Percentiles rank a stretch among this genome's conserved stretches.
These are phyloP conservation scores for Epichloe amarillans DNA, from an alignment of 2,329 filamentous ascomycete genomes.

Conservation along the genomic window DNA sequence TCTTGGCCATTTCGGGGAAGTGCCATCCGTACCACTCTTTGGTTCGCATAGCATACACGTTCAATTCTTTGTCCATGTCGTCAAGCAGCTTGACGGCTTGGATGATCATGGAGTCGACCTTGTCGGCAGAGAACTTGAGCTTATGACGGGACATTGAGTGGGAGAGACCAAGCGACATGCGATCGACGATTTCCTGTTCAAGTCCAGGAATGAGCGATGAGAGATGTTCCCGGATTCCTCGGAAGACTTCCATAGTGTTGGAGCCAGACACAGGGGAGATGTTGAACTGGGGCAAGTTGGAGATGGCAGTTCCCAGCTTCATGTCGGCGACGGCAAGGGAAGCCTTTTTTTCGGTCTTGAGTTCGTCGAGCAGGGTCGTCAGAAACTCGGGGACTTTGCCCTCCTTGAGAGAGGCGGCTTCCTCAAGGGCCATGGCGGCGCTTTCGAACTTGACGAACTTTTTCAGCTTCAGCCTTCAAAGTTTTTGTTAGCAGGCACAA, in stretches of 20 bases:
- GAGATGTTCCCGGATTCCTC: conserved; percentile 84
- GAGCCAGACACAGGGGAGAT: conserved; percentile 62
- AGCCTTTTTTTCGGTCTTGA: conserved; percentile 95
- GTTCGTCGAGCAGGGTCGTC: conserved; percentile 64
- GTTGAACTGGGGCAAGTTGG: conserved; percentile 77
- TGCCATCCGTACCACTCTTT: conserved; percentile 99
- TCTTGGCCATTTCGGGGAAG: conserved; percentile 95
- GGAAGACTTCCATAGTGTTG: conserved; percentile 65
- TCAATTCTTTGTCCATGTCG: conserved; percentile 96
- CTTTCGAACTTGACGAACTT: conserved; percentile 96
- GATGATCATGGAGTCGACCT: conserved; percentile 99
- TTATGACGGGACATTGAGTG: conserved; percentile 96
- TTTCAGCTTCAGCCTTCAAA: conserved; percentile 77
- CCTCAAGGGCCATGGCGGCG: conserved; percentile 77
- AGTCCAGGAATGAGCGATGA: conserved; percentile 84
- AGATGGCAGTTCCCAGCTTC: conserved; percentile 83
- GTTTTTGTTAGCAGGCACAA: neutral
- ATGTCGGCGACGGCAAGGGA: conserved; percentile 88
- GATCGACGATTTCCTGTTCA: conserved; percentile 71
- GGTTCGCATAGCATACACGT: conserved; percentile 96
- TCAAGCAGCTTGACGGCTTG: conserved; percentile 90
- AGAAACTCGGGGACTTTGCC: conserved; percentile 90
- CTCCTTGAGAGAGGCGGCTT: conserved; percentile 78
- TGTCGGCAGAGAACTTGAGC: conserved; percentile 96
- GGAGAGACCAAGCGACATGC: conserved; percentile 90